Evolutionary conservation across 2,329 filamentous ascomycete species (phyloP), one percentile per base, ranked within the genome.

Genomic region (Penicillium concentricum): DNA sequence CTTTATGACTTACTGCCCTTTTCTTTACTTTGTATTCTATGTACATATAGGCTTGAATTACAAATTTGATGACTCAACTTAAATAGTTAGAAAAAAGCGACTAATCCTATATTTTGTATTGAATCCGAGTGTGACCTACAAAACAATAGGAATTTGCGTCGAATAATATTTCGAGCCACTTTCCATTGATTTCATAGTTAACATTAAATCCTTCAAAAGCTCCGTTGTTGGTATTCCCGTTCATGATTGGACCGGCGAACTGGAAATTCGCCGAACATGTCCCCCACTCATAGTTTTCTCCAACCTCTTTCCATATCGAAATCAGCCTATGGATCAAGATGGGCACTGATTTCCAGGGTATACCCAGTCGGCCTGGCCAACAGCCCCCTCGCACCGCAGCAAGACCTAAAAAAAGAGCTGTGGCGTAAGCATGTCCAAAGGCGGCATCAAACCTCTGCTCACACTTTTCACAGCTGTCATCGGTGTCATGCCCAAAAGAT

Each of bases 401-500:
- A 22, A 55, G 30, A n/a, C 50, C 54, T n/a, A 57, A 48, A 43
- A 57, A 57, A 26, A 37, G 54, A 20, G 28, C 54, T 5, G 37
- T 54, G 22, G 43, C 54, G 54, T 53, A 22, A 43, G 54, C 43
- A n/a, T 22, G 8, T 6, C 13, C 43, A 30, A 39, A 28, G n/a
- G 13, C 12, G 6, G 30, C 3, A 42, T 9, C 9, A 18, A 15
- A 20, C 37, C 15, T 50, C 34, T 26, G 22, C 51, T 46, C 46
- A 53, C 18, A 47, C 20, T 24, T 22, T 32, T 15, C 41, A 22
- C 32, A 66, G 67, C 8, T 78, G 75, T 35, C 69, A 73, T 57
- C 66, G 74, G 49, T 78, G 76, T 41, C 76, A 78, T 61, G 56
- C 65, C 0, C 75, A 76, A n/a, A 78, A 78, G 54, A 74, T 76